Base-by-base conservation (phyloP, 768 basidiomycete genomes). In the Hericium rajendrae region DNA sequence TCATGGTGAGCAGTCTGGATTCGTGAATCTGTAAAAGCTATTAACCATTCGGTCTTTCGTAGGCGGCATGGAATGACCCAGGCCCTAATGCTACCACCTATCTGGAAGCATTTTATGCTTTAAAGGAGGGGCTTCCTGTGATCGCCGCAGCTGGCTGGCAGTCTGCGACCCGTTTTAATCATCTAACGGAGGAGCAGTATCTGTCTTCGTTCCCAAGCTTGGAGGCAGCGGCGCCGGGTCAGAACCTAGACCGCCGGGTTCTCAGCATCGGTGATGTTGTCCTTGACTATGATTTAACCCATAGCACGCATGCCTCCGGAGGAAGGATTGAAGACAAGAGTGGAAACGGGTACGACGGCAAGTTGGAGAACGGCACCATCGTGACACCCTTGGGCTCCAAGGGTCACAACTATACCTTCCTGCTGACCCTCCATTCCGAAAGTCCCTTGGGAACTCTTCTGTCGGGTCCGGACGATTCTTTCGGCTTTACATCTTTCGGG, bases 21-120 rank as follows among this genome's bases (percentile, higher is more conserved):
- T 46, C 41, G 15, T 12, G 32, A 32, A 32, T 6, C 32, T 32
- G 32, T 32, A 32, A 32, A 32, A 6, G 32, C 32, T 32, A 32
- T 8, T 32, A 8, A 32, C 9, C 32, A 10, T 8, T 10, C 32
- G 4, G 32, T 32, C 9, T 6, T 32, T 32, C 6, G 3, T 50
- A 66, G 64, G 63, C 67, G 12, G 59, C 60, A 6, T 66, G 66
- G 67, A 68, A 68, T 53, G 67, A 68, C 57, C 64, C 65, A 50
- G 67, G 67, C 2, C 65, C 62, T 20, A 65, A 63, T 46, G 67
- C 65, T n/a, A 61, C 64, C 32, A 66, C 64, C 1, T 59, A 56
- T 50, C 56, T 68, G 13, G 66, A 68, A 51, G 65, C 65, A 22
- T 68, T 62, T 58, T 68, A 68, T 53, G 55, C 61, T 15, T 41